phyloP scores from a whole-genome alignment of 306 rosid genomes.

The Nissolia schottii region DNA sequence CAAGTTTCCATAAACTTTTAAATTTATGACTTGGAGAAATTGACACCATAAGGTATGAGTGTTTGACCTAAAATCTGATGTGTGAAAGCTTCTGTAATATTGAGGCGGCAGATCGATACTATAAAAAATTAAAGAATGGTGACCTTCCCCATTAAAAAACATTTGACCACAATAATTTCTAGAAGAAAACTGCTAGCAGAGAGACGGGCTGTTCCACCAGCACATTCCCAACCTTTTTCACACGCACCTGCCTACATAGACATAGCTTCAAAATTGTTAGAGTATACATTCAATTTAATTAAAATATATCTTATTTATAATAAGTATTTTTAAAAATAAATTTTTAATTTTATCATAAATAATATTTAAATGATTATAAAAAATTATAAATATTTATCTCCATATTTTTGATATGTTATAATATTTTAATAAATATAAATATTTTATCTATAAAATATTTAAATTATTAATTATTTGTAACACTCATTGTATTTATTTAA shows the following conservation, averaged over 20 bases:
- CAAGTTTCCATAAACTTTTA: too few relatives aligned
- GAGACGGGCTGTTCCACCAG: not conserved
- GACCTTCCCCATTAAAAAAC: not conserved
- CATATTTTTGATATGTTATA: too few relatives aligned
- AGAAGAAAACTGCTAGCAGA: not conserved
- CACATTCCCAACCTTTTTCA: not conserved
- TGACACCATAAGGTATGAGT: not conserved
- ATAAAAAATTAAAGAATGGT: not conserved
- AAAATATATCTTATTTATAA: too few relatives aligned
- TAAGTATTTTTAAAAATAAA: too few relatives aligned
- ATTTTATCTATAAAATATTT: too few relatives aligned
- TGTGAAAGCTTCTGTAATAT: not conserved
- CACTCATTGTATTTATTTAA: too few relatives aligned
- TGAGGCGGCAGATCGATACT: not conserved
- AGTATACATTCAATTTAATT: too few relatives aligned
- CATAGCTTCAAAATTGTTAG: not conserved
- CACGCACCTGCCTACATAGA: not conserved
- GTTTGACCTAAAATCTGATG: not conserved
- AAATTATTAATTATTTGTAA: too few relatives aligned
- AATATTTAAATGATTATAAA: too few relatives aligned
- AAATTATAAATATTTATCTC: too few relatives aligned
- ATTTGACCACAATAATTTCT: not conserved
- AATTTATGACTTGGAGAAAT: not conserved
- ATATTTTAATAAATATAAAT: too few relatives aligned
- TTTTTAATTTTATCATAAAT: too few relatives aligned